A percentile compares a stretch with the other conserved stretches of the same genome.
phyloP scores from a whole-genome alignment of 805 yeast species.

The Komagataella ulmi region DNA sequence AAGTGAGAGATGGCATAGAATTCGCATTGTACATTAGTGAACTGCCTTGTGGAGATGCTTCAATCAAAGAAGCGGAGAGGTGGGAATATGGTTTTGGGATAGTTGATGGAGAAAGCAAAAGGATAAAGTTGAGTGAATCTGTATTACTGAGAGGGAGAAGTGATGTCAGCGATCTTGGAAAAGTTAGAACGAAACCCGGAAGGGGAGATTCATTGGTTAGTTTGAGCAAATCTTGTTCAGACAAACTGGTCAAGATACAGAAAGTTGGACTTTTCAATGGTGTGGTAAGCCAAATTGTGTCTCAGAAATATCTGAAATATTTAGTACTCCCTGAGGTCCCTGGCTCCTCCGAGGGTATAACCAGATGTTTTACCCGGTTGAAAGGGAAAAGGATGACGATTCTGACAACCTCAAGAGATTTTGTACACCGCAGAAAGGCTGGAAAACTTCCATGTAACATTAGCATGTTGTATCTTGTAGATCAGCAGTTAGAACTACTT shows the following conservation, averaged over 20 bases:
- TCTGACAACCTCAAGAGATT: constrained; percentile 6
- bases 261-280: constrained; percentile 37
- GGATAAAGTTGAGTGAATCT: constrained; percentile 1
- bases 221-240: constrained; percentile 79
- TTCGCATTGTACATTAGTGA: constrained; percentile 59
- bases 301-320: constrained; percentile 27
- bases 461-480: constrained; percentile 14
- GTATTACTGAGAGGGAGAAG: constrained; percentile 46
- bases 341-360: constrained; percentile 14
- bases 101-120: neutral
- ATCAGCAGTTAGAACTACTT: constrained; percentile 21
- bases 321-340: constrained; percentile 31
- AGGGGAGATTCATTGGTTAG: constrained; percentile 63
- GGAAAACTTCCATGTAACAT: constrained; percentile 10
- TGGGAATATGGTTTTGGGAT: constrained; percentile 1
- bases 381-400: neutral
- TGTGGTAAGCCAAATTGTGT: constrained; percentile 21
- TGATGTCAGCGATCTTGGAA: constrained; percentile 40
- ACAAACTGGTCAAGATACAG: constrained; percentile 62
- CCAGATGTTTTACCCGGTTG: constrained; percentile 26
- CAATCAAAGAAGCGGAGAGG: constrained; percentile 16
- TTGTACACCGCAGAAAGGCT: constrained; percentile 3
- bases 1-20: constrained; percentile 21
- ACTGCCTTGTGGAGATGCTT: constrained; percentile 86
- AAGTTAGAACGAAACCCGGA: constrained; percentile 89